Percentiles rank a stretch among this genome's conserved stretches.
Evolutionary conservation across 768 basidiomycete species (phyloP).

Genomic region (Filobasidium wieringae): DNA sequence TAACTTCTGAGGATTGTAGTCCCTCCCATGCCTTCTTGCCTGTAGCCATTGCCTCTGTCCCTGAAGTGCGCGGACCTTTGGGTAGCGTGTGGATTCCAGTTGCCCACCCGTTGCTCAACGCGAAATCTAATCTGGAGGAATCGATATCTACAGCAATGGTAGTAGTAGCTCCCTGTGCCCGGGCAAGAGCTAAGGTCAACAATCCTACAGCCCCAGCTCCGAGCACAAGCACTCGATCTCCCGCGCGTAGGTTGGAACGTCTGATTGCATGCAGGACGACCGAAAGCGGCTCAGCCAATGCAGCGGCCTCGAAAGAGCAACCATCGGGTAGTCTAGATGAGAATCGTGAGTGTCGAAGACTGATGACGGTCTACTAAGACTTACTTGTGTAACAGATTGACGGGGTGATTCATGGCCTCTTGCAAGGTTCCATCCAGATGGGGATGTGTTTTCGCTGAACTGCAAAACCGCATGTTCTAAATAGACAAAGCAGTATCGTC

Average conservation of each 20-base stretch:
- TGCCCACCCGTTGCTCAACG: slow-evolving; percentile 61
- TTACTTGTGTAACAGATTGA: slow-evolving; percentile 72
- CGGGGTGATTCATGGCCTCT: slow-evolving; percentile 77
- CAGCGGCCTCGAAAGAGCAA: slow-evolving; percentile 43
- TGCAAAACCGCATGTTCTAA: slow-evolving; percentile 61
- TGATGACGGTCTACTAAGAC: slow-evolving; percentile 38
- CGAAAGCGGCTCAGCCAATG: slow-evolving; percentile 86
- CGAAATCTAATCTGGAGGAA: slow-evolving; percentile 64
- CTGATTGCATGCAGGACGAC: slow-evolving; percentile 61
- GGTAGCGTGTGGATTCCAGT: slow-evolving; percentile 59
- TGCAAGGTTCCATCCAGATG: slow-evolving; percentile 89
- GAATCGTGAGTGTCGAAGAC: too few relatives aligned
- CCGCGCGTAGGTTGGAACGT: slow-evolving; percentile 42
- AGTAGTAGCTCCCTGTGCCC: slow-evolving; percentile 53
- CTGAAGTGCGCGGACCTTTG: slow-evolving; percentile 33
- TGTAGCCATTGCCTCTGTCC: slow-evolving; percentile 27
- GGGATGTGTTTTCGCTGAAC: slow-evolving; percentile 79
- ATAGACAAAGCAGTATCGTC: not conserved
- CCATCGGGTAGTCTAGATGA: slow-evolving; percentile 2
- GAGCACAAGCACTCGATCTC: slow-evolving; percentile 70
- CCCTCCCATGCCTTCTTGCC: slow-evolving; percentile 33
- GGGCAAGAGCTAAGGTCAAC: slow-evolving; percentile 70
- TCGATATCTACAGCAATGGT: slow-evolving; percentile 82
- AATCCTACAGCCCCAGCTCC: slow-evolving; percentile 91
- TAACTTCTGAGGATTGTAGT: slow-evolving; percentile 45